These are phyloP conservation scores for Cyberlindnera euphorbiae DNA, from an alignment of 805 yeast genomes.

Conservation along the genomic window DNA sequence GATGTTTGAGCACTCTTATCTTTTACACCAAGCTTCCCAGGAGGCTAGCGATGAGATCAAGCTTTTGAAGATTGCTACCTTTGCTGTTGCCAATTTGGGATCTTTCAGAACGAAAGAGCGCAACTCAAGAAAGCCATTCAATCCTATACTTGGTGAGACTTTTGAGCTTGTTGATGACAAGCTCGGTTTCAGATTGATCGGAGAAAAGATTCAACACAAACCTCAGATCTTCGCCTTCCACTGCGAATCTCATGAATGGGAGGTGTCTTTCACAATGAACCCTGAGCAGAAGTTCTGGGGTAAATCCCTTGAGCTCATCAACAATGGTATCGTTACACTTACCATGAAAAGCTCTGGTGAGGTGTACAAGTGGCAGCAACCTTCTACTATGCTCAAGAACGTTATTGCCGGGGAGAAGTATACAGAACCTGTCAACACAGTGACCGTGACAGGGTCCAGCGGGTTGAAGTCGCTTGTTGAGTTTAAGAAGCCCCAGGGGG, in stretches of 20 bases:
- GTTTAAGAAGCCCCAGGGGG: constrained; percentile 54
- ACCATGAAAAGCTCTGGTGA: constrained; percentile 59
- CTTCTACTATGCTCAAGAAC: constrained; percentile 78
- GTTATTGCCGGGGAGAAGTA: constrained; percentile 94
- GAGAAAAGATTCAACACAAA: constrained; percentile 85
- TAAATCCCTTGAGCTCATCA: constrained; percentile 77
- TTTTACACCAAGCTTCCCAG: constrained; percentile 57
- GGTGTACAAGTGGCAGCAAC: constrained; percentile 71
- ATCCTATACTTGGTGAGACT: constrained; percentile 91
- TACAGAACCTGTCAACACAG: constrained; percentile 73
- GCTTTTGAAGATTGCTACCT: constrained; percentile 67
- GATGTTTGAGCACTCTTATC: constrained; percentile 64
- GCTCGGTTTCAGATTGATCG: constrained; percentile 61
- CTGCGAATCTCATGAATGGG: constrained; percentile 74
- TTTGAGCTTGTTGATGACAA: constrained; percentile 87
- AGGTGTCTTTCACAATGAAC: constrained; percentile 51
- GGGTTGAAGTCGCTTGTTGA: constrained; percentile 68
- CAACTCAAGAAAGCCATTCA: constrained; percentile 84
- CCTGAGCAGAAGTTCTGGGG: constrained; percentile 95
- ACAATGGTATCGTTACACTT: constrained; percentile 64
- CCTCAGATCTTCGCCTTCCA: constrained; percentile 83
- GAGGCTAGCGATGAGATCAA: constrained; percentile 48
- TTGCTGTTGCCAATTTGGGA: constrained; percentile 74
- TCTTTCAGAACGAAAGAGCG: constrained; percentile 70
- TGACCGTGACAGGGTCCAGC: constrained; percentile 61